These are phyloP conservation scores for Lactarius indigo DNA, from an alignment of 768 basidiomycete genomes.

Conservation along the genomic window DNA sequence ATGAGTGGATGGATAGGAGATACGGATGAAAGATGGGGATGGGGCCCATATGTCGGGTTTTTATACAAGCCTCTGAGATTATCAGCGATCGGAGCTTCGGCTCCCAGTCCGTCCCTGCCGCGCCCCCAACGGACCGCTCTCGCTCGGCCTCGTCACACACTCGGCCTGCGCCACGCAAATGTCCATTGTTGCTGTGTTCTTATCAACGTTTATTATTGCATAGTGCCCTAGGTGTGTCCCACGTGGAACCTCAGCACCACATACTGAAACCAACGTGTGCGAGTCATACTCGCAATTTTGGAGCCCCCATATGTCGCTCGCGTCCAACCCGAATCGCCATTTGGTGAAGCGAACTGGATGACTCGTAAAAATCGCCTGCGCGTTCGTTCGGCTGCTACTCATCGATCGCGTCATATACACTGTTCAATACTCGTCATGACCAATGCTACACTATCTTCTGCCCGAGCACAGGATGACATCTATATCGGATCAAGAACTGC, in stretches of 20 bases:
- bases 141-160: conserved; percentile 4
- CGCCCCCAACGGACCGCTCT: conserved; percentile 6
- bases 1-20: neutral
- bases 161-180: conserved; percentile 5
- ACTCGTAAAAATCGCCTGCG: conserved; percentile 1
- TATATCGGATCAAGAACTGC: neutral
- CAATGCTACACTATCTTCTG: neutral
- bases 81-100: conserved; percentile 23
- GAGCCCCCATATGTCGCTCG: neutral
- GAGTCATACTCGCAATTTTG: neutral
- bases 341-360: neutral
- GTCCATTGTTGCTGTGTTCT: neutral
- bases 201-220: neutral
- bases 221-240: neutral
- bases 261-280: neutral
- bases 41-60: neutral
- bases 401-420: neutral
- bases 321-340: neutral
- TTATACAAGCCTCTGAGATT: conserved; percentile 7
- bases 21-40: conserved; percentile 10
- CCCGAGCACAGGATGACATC: neutral
- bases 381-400: conserved; percentile 2
- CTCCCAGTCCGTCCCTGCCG: neutral
- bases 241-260: neutral
- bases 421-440: neutral